Conservation (phyloP, 495 filamentous ascomycete species). For the Hypoxylon intermedium region DNA sequence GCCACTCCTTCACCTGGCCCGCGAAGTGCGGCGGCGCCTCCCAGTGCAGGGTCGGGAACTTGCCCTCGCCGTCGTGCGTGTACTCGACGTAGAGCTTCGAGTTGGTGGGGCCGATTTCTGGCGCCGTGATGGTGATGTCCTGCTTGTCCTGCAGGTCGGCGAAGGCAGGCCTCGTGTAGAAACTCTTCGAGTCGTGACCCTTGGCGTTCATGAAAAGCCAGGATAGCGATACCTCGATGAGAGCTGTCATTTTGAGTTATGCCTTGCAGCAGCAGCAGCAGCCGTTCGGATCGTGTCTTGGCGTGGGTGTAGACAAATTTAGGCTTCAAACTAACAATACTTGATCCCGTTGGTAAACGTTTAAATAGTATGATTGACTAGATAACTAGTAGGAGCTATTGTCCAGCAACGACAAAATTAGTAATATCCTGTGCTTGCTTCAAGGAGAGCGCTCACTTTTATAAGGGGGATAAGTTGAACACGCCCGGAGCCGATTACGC, state of each 20-base stretch:
- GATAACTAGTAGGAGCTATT: no score
- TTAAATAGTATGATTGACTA: no score
- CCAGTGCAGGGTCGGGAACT: conserved; percentile 56
- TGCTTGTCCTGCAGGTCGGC: conserved; percentile 43
- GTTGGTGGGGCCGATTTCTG: conserved; percentile 53
- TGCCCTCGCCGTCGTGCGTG: conserved; percentile 50
- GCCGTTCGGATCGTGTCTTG: neutral
- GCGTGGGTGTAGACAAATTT: neutral
- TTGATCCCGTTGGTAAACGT: neutral
- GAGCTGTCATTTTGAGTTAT: conserved; percentile 22
- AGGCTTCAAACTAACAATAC: neutral
- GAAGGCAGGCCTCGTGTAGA: conserved; percentile 56
- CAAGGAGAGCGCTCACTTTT: conserved; percentile 11
- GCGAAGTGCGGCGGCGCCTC: conserved; percentile 37
- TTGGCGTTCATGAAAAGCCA: conserved; percentile 47
- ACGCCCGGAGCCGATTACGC: conserved; percentile 33
- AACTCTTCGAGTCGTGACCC: conserved; percentile 56
- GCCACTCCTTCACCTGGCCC: conserved; percentile 51
- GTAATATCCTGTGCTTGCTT: no score
- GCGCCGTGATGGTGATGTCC: conserved; percentile 53
- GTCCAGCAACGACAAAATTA: no score
- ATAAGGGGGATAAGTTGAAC: neutral
- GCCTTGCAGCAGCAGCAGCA: neutral
- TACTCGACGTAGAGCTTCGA: conserved; percentile 51
- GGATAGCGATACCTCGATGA: conserved; percentile 49